Evolutionary conservation across 108 stramenopile species (phyloP), one percentile per base, ranked within the genome.

Genomic region (Cyclotella baltica): DNA sequence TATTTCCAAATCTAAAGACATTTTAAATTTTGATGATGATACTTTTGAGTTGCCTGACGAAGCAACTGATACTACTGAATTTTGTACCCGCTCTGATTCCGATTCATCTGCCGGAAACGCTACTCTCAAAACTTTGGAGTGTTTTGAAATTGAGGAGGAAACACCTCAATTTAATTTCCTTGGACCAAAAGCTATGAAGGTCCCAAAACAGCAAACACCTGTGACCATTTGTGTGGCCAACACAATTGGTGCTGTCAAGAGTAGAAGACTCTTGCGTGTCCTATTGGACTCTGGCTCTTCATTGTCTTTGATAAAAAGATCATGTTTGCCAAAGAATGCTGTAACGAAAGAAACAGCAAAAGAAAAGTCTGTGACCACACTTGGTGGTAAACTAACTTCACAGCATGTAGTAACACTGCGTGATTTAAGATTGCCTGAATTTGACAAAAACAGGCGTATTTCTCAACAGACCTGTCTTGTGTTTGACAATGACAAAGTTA

Each of bases 361-460:
- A 40, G 8, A 37, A 9, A 58, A 46, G 22, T 27, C 27, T 40
- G n/a, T n/a, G n/a, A n/a, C 15, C 38, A 20, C 2, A 58, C 38
- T 6, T 3, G 6, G 20, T 38, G 57, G 57, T 3, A 40, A 56
- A 55, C 23, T 72, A 38, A 18, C 3, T 9, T 11, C 56, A 46
- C 18, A 72, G 40, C 37, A 72, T 40, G 56, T 59, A 4, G 40
- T 72, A n/a, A 72, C 43, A 2, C 28, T 47, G 10, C 22, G 48
- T 19, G 67, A 72, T 20, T 3, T 62, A n/a, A 23, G 72, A 28
- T 37, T 72, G 28, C 72, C 72, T 29, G 59, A 72, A 20, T 48
- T 72, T 62, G 72, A 72, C 50, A 72, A 72, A 62, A 72, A 72
- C 46, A 72, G 58, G 28, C 23, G 46, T 18, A 55, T 48, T 31